These are phyloP conservation scores for Erythrobasidium hasegawianum DNA, from an alignment of 1,284 basidiomycete genomes.

Conservation along the genomic window DNA sequence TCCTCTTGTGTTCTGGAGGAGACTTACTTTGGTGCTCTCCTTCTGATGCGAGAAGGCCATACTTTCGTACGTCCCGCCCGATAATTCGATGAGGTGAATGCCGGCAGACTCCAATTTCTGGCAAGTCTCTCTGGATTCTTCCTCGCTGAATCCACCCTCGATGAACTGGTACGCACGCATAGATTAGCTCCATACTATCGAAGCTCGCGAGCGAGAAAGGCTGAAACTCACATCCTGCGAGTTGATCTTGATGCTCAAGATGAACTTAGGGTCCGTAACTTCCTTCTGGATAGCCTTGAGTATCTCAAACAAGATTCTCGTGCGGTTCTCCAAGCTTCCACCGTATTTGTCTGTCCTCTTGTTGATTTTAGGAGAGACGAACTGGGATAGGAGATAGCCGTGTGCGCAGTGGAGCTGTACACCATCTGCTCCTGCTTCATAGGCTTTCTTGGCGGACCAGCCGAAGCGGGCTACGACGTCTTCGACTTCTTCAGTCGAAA, in stretches of 20 bases:
- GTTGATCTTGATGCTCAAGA: conserved; percentile 56
- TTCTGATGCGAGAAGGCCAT: conserved; percentile 47
- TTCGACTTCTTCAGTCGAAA: conserved; percentile 36
- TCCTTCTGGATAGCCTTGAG: conserved; percentile 49
- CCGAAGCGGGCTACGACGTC: conserved; percentile 50
- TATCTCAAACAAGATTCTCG: conserved; percentile 50
- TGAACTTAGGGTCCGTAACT: conserved; percentile 50
- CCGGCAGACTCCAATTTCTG: conserved; percentile 52
- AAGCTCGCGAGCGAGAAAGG: too few species aligned
- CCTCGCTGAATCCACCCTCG: conserved; percentile 49
- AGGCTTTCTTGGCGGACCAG: conserved; percentile 48
- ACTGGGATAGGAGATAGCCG: conserved; percentile 49
- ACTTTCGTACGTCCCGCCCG: conserved; percentile 54
- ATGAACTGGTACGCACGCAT: too few species aligned
- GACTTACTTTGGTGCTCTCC: conserved; percentile 49
- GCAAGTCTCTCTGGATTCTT: conserved; percentile 54
- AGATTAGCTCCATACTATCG: too few species aligned
- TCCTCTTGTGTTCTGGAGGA: too few species aligned
- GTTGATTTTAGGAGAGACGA: conserved; percentile 64
- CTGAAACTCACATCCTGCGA: conserved; percentile 50
- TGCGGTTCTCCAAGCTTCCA: conserved; percentile 51
- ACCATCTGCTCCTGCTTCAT: conserved; percentile 50
- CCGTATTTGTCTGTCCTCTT: conserved; percentile 52
- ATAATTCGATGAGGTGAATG: conserved; percentile 57
- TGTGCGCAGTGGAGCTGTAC: conserved; percentile 42